A percentile compares a stretch with the other conserved stretches of the same genome.
Evolutionary conservation across 1,284 basidiomycete species (phyloP).

Genomic region (Chiua sp.): DNA sequence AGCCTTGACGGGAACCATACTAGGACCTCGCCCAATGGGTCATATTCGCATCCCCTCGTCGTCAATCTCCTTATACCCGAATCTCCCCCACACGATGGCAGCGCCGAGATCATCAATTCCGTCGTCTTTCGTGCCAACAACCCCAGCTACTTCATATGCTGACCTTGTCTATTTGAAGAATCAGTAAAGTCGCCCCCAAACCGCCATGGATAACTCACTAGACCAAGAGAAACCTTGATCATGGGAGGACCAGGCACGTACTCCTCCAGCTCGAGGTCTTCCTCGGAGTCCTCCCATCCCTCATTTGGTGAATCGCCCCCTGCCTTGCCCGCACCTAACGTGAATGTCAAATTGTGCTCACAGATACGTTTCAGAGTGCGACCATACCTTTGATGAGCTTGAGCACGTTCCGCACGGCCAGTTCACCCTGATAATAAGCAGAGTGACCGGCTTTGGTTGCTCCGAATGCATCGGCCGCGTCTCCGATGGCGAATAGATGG

Average conservation of each 20-base stretch:
- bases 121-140: conserved; percentile 47
- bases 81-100: conserved; percentile 45
- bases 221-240: conserved; percentile 69
- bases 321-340: neutral
- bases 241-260: conserved; percentile 57
- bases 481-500: conserved; percentile 71
- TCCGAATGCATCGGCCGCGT: conserved; percentile 72
- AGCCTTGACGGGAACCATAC: neutral
- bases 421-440: conserved; percentile 59
- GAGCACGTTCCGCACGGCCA: conserved; percentile 61
- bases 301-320: neutral
- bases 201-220: conserved; percentile 30
- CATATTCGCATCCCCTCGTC: conserved; percentile 34
- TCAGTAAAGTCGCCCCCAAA: neutral
- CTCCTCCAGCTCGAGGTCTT: conserved; percentile 49
- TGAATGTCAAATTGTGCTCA: neutral
- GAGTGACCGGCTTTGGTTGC: conserved; percentile 76
- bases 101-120: conserved; percentile 54
- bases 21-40: neutral
- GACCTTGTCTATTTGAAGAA: conserved; percentile 36
- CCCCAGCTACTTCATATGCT: conserved; percentile 48
- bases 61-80: conserved; percentile 30
- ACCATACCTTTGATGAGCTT: conserved; percentile 38
- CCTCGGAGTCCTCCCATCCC: conserved; percentile 17
- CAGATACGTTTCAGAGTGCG: neutral